A percentile compares a stretch with the other conserved stretches of the same genome.
phyloP scores from a whole-genome alignment of 164 flowering plant genomes.

The Macadamia tetraphylla region DNA sequence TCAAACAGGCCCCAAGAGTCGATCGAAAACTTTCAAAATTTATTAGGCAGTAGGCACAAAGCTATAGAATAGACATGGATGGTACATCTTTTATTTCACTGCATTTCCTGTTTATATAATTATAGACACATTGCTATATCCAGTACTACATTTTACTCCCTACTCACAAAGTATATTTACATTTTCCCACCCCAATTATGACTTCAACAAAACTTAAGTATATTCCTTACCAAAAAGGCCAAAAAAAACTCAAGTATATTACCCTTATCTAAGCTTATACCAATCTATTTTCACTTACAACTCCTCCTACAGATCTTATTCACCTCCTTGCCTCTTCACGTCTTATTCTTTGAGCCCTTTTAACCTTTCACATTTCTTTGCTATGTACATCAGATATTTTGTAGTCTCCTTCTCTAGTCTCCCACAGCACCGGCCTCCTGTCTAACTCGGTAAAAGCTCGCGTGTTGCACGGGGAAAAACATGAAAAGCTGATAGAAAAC shows the following conservation, averaged over 20 bases:
- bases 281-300: slow-evolving; percentile 6
- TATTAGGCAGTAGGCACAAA: no score
- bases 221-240: slow-evolving; percentile 3
- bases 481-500: not conserved
- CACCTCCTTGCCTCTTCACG: not conserved
- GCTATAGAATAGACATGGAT: no score
- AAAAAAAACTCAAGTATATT: not conserved
- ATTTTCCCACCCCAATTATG: slow-evolving; percentile 11
- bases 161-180: slow-evolving; percentile 14
- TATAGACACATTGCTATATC: no score
- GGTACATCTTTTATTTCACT: no score
- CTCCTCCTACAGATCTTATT: not conserved
- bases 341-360: not conserved
- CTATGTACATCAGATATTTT: slow-evolving; percentile 11
- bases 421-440: slow-evolving; percentile 14
- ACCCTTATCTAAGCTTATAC: not conserved
- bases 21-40: no score
- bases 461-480: slow-evolving; percentile 2
- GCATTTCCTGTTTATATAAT: no score
- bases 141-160: not conserved
- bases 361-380: not conserved
- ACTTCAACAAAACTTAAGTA: slow-evolving; percentile 12
- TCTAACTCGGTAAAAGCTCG: slow-evolving; percentile 8
- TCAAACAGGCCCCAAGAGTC: no score
- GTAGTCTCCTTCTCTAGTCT: not conserved